Evolutionary conservation across 805 yeast species (phyloP).

Genomic region (Candida broadrunensis): DNA sequence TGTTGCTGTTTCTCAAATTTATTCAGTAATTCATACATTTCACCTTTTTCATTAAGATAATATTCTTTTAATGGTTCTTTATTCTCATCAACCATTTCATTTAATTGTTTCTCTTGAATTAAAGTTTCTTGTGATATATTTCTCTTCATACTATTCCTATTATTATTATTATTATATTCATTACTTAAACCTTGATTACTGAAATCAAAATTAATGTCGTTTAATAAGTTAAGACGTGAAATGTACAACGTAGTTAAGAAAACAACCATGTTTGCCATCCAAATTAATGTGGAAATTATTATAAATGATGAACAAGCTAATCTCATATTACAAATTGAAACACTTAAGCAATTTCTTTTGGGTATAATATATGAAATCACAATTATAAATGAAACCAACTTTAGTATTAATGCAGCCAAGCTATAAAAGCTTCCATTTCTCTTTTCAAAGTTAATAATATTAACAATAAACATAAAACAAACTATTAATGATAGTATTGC

Average conservation of each 20-base stretch:
- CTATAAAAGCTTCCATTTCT: constrained; percentile 42
- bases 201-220: constrained; percentile 31
- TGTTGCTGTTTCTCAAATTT: constrained; percentile 14
- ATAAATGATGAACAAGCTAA: constrained; percentile 34
- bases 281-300: constrained; percentile 35
- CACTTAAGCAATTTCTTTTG: constrained; percentile 14
- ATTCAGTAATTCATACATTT: constrained; percentile 23
- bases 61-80: constrained; percentile 23
- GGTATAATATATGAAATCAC: constrained; percentile 26
- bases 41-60: constrained; percentile 26
- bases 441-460: constrained; percentile 36
- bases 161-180: constrained; percentile 8
- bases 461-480: constrained; percentile 32
- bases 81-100: constrained; percentile 5
- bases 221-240: constrained; percentile 28
- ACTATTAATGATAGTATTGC: constrained; percentile 29
- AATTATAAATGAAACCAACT: constrained; percentile 32
- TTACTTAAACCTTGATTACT: constrained; percentile 17
- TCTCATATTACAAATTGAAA: constrained; percentile 25
- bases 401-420: constrained; percentile 27
- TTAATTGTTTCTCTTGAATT: neutral
- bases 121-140: neutral
- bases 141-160: neutral
- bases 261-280: constrained; percentile 36
- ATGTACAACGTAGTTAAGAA: constrained; percentile 39